These are phyloP conservation scores for Austroboletus eburneus DNA, from an alignment of 768 basidiomycete species.

Conservation along the genomic window DNA sequence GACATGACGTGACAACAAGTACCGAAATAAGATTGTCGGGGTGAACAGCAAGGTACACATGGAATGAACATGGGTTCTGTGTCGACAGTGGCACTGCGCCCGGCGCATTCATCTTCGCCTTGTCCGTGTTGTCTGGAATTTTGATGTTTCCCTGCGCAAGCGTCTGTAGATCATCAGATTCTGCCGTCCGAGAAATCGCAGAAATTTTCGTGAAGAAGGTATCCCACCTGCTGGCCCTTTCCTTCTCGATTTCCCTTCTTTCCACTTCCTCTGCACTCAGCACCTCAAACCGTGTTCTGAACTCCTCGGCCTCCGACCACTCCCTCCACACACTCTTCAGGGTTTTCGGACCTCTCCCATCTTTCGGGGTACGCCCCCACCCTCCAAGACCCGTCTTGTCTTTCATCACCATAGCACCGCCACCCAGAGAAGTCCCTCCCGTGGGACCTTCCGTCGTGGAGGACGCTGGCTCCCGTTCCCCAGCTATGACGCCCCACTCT, in stretches of 20 bases:
- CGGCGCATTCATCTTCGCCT: constrained; percentile 32
- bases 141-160: constrained; percentile 60
- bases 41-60: constrained; percentile 5
- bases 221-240: constrained; percentile 66
- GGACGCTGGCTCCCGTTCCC: constrained; percentile 37
- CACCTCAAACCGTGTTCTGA: constrained; percentile 82
- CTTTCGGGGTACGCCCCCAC: constrained; percentile 73
- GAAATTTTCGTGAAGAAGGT: background rate
- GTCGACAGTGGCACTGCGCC: constrained; percentile 4
- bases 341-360: constrained; percentile 75
- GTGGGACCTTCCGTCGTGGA: constrained; percentile 15
- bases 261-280: constrained; percentile 90
- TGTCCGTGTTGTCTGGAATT: constrained; percentile 51
- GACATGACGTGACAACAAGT: constrained; percentile 20
- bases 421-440: constrained; percentile 10
- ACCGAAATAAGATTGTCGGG: constrained; percentile 20
- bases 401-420: constrained; percentile 57
- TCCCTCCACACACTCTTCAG: constrained; percentile 92
- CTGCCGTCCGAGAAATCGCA: background rate
- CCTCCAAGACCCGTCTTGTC: constrained; percentile 78
- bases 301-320: constrained; percentile 91
- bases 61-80: constrained; percentile 1
- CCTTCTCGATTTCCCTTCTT: constrained; percentile 81
- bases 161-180: constrained; percentile 37
- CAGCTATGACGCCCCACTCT: constrained; percentile 87